Evolutionary conservation across 495 filamentous ascomycete genomes (phyloP).

Genomic region (Staphylotrichum tortipilum): DNA sequence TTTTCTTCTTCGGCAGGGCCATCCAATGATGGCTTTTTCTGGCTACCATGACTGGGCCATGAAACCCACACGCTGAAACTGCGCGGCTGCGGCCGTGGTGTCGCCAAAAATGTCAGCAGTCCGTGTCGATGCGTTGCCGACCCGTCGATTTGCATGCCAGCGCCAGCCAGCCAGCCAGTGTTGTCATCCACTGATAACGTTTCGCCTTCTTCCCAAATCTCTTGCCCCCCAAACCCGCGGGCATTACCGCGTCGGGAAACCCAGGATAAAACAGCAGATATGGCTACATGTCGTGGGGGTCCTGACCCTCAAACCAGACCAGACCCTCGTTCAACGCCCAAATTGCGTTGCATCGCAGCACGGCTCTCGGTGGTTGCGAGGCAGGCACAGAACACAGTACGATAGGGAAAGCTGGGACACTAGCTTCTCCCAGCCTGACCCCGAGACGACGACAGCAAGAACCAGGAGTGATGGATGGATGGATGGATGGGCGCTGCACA

Average conservation of each 20-base stretch:
- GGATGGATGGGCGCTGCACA: no score
- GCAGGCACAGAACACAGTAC: neutral
- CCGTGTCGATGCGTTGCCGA: neutral
- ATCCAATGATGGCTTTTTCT: constrained; percentile 8
- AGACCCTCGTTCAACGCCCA: neutral
- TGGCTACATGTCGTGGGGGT: neutral
- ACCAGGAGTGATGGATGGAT: no score
- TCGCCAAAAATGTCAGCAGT: constrained; percentile 6
- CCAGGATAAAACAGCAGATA: constrained; percentile 13
- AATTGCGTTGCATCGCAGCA: constrained; percentile 7
- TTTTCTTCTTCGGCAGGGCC: neutral
- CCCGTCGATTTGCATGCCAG: neutral
- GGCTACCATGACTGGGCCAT: neutral
- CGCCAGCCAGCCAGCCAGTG: neutral
- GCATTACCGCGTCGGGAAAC: constrained; percentile 13
- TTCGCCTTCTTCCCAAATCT: constrained; percentile 3
- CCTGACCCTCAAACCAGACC: no score
- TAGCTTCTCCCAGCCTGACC: neutral
- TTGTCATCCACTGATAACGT: neutral
- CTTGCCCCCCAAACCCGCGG: no score
- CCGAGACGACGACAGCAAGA: constrained; percentile 1
- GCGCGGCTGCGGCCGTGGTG: constrained; percentile 3
- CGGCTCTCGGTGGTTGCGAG: neutral
- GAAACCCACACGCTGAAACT: constrained; percentile 13
- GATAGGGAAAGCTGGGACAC: neutral